Percentiles rank a stretch among this genome's conserved stretches.
Evolutionary conservation across 2,329 filamentous ascomycete species (phyloP).

Genomic region (Coniella vitis): DNA sequence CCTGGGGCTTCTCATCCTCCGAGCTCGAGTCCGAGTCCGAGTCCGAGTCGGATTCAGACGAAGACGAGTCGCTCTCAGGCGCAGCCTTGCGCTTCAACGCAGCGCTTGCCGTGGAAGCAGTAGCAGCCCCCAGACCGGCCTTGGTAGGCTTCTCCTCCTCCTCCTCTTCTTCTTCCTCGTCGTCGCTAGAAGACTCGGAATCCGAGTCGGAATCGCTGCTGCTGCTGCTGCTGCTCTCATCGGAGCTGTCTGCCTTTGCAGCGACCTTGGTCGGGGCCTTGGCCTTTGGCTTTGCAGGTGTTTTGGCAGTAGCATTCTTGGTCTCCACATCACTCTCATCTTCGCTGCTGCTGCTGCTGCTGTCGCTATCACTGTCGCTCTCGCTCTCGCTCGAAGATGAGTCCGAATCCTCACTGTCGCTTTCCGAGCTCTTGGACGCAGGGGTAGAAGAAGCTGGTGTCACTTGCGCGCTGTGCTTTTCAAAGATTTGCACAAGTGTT

Average conservation of each 20-base stretch:
- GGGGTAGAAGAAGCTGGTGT: constrained; percentile 27
- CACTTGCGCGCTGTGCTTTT: constrained; percentile 38
- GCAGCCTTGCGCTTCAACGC: constrained; percentile 50
- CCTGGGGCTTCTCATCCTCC: constrained; percentile 38
- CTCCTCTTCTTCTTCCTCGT: no score
- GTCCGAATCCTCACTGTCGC: no score
- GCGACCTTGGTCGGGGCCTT: constrained; percentile 22
- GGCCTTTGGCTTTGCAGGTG: constrained; percentile 11
- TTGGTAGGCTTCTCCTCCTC: constrained; percentile 22
- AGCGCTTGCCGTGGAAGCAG: constrained; percentile 27
- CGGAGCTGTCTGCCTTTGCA: constrained; percentile 25
- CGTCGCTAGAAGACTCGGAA: constrained; percentile 11
- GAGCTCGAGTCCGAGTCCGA: constrained; percentile 29
- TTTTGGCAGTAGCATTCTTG: constrained; percentile 30
- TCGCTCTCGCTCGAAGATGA: constrained; percentile 22
- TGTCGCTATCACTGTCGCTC: constrained; percentile 13
- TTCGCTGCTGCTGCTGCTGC: constrained; percentile 24
- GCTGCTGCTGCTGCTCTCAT: constrained; percentile 20
- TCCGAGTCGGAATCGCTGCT: constrained; percentile 17
- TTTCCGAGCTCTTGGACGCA: constrained; percentile 3
- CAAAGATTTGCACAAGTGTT: constrained; percentile 42
- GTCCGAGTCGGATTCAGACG: constrained; percentile 27
- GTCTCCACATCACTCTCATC: constrained; percentile 36
- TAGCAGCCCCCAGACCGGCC: constrained; percentile 19
- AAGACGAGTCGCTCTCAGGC: constrained; percentile 33